These are phyloP conservation scores for Orobanche coerulescens DNA, from an alignment of 257 asterid genomes.

Conservation along the genomic window DNA sequence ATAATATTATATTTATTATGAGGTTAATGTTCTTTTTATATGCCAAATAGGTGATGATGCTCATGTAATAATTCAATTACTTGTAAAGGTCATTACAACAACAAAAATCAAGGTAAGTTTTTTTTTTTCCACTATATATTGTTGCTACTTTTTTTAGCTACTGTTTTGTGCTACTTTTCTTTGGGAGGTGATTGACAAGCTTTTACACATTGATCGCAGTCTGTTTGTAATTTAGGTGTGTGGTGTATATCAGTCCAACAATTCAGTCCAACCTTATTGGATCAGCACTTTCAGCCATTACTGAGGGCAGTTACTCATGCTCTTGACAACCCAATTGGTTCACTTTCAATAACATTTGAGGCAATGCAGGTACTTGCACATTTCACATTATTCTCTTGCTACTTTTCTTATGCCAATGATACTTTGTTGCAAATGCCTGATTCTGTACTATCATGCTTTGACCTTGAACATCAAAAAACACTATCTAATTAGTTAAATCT, in stretches of 20 bases:
- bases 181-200: constrained; percentile 18
- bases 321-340: constrained; percentile 75
- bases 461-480: constrained; percentile 10
- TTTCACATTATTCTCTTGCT: constrained; percentile 12
- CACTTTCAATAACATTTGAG: constrained; percentile 71
- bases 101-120: constrained; percentile 56
- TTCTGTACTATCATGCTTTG: constrained; percentile 5
- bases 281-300: constrained; percentile 40
- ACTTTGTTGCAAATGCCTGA: background rate
- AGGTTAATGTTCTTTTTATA: constrained; percentile 18
- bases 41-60: constrained; percentile 46
- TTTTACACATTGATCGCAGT: constrained; percentile 36
- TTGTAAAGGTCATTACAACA: constrained; percentile 44
- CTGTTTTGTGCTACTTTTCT: constrained; percentile 10
- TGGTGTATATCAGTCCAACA: constrained; percentile 87
- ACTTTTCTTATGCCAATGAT: background rate
- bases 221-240: constrained; percentile 67
- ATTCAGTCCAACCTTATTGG: constrained; percentile 38
- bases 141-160: constrained; percentile 14
- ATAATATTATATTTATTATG: background rate
- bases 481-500: constrained; percentile 3
- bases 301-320: constrained; percentile 54
- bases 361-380: constrained; percentile 59
- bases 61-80: constrained; percentile 42
- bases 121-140: background rate